These are phyloP conservation scores for Moringa oleifera DNA, from an alignment of 345 rosid genomes.

Conservation along the genomic window DNA sequence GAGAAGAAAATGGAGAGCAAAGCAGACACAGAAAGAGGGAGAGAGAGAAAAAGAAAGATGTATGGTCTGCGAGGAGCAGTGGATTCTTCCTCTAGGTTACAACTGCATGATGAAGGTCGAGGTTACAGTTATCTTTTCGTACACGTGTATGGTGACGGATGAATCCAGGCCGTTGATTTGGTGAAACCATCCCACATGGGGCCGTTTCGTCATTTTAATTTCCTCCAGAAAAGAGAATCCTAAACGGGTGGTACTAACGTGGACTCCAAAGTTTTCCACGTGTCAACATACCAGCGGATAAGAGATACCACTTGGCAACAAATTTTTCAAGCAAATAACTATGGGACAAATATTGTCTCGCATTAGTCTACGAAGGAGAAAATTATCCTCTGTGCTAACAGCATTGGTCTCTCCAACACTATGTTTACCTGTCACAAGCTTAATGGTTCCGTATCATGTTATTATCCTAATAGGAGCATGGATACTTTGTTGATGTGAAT, in stretches of 20 bases:
- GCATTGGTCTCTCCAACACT: too few relatives aligned
- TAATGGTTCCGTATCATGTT: too few relatives aligned
- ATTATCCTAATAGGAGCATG: too few relatives aligned
- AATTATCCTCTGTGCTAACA: too few relatives aligned
- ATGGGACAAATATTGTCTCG: too few relatives aligned
- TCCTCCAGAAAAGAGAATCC: not conserved
- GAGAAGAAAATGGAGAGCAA: not conserved
- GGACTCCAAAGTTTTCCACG: not conserved
- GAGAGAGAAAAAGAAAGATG: constrained; percentile 3
- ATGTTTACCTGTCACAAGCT: too few relatives aligned
- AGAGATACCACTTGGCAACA: too few relatives aligned
- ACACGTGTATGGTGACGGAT: constrained; percentile 28
- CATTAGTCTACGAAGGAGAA: too few relatives aligned
- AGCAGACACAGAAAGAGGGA: not conserved
- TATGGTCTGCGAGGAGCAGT: constrained; percentile 36
- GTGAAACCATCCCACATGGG: not conserved
- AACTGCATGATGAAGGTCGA: constrained; percentile 26
- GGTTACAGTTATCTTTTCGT: constrained; percentile 20
- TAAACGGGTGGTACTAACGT: constrained; percentile 2
- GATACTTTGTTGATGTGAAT: too few relatives aligned
- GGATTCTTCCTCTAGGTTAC: constrained; percentile 28
- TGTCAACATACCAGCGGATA: not conserved
- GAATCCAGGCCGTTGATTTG: constrained; percentile 23
- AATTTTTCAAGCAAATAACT: too few relatives aligned
- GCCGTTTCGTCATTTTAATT: not conserved